Percentiles rank a stretch among this genome's conserved stretches.
phyloP scores from a whole-genome alignment of 2,329 filamentous ascomycete genomes.

The Didymella pomorum region DNA sequence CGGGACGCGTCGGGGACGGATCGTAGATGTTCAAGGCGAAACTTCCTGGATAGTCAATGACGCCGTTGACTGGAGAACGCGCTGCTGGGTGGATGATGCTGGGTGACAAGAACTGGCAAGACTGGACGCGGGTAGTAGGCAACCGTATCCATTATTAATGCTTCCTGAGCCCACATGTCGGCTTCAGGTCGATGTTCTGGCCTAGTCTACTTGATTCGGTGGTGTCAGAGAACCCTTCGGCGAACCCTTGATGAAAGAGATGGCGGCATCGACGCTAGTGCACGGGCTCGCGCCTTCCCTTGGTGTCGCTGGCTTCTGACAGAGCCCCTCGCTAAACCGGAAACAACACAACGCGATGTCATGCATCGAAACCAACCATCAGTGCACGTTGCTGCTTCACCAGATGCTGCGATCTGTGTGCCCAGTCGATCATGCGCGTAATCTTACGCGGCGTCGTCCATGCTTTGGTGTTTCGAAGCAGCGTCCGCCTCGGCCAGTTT shows the following conservation, averaged over 20 bases:
- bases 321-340: conserved; percentile 27
- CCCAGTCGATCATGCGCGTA: conserved; percentile 29
- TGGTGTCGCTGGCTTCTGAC: not conserved
- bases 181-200: conserved; percentile 14
- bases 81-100: conserved; percentile 14
- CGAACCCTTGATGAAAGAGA: conserved; percentile 26
- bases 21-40: conserved; percentile 24
- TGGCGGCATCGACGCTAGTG: conserved; percentile 29
- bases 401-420: conserved; percentile 30
- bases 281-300: conserved; percentile 6
- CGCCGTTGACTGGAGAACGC: conserved; percentile 13
- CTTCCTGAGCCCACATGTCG: conserved; percentile 22
- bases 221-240: conserved; percentile 19
- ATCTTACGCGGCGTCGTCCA: conserved; percentile 20
- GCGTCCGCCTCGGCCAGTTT: conserved; percentile 28
- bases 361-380: conserved; percentile 35
- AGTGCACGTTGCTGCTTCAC: conserved; percentile 31
- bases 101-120: conserved; percentile 2
- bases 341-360: conserved; percentile 28
- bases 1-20: conserved; percentile 24
- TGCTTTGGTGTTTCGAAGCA: conserved; percentile 16
- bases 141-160: conserved; percentile 27
- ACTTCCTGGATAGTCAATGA: conserved; percentile 23
- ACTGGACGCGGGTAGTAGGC: conserved; percentile 8
- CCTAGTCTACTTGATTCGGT: conserved; percentile 23